Percentiles rank a stretch among this genome's conserved stretches.
phyloP scores from a whole-genome alignment of 768 basidiomycete genomes.

The Gautieria morchelliformis region DNA sequence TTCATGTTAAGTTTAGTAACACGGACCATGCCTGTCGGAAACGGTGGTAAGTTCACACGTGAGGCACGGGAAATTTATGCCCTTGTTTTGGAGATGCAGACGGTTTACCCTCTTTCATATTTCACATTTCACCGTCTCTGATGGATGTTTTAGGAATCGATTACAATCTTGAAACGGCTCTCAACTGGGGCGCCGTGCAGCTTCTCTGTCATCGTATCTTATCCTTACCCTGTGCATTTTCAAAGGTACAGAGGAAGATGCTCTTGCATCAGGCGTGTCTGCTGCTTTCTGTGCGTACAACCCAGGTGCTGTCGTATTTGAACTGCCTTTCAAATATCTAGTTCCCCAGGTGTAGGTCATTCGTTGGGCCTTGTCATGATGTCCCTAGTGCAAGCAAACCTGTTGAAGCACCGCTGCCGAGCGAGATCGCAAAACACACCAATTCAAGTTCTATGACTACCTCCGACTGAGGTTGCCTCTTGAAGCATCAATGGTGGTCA shows the following conservation, averaged over 20 bases:
- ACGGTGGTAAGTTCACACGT: slow-evolving; percentile 79
- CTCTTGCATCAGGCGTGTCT: slow-evolving; percentile 68
- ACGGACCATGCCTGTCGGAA: slow-evolving; percentile 87
- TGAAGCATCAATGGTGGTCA: slow-evolving; percentile 75
- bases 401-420: slow-evolving; percentile 10
- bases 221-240: slow-evolving; percentile 80
- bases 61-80: slow-evolving; percentile 79
- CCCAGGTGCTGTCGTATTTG: background rate
- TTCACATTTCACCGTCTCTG: background rate
- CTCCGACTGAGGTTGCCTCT: slow-evolving; percentile 71
- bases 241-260: slow-evolving; percentile 56
- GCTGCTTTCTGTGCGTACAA: slow-evolving; percentile 54
- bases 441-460: slow-evolving; percentile 68
- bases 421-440: slow-evolving; percentile 21
- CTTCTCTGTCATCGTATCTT: slow-evolving; percentile 73
- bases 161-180: slow-evolving; percentile 57
- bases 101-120: slow-evolving; percentile 32
- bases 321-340: background rate
- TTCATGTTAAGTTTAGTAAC: slow-evolving; percentile 26
- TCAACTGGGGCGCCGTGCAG: slow-evolving; percentile 88
- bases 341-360: slow-evolving; percentile 90
- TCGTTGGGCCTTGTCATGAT: slow-evolving; percentile 87
- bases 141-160: slow-evolving; percentile 41
- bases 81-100: slow-evolving; percentile 87
- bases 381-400: slow-evolving; percentile 75